Evolutionary conservation across 179 eudicot genomes (phyloP).

Genomic region (Camellia oleifera): DNA sequence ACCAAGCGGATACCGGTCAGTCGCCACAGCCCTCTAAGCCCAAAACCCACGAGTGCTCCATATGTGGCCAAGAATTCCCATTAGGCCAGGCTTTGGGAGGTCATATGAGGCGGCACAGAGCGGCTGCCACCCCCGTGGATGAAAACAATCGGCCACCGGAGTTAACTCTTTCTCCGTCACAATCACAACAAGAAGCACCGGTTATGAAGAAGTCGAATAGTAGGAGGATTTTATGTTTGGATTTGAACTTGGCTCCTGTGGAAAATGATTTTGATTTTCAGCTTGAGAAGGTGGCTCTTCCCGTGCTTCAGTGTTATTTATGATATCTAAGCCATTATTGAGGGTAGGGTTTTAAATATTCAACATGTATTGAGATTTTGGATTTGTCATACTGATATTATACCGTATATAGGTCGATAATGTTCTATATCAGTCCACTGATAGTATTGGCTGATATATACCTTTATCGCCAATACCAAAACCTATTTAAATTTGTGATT

Average conservation of each 20-base stretch:
- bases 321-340: slow-evolving; percentile 3
- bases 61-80: slow-evolving; percentile 67
- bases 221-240: slow-evolving; percentile 41
- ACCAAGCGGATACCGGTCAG: too few species aligned
- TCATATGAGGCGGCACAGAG: slow-evolving; percentile 75
- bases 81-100: slow-evolving; percentile 85
- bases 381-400: too few species aligned
- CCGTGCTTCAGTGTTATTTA: slow-evolving; percentile 20
- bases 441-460: background rate
- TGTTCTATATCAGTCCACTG: background rate
- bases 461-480: background rate
- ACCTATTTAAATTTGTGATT: too few species aligned
- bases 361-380: too few species aligned
- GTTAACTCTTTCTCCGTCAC: background rate
- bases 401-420: too few species aligned
- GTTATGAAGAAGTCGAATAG: slow-evolving; percentile 23
- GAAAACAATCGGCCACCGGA: background rate
- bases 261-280: slow-evolving; percentile 41
- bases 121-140: slow-evolving; percentile 16
- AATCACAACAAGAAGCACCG: background rate
- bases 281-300: slow-evolving; percentile 20
- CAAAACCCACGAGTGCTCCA: slow-evolving; percentile 67
- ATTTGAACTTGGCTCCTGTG: slow-evolving; percentile 63
- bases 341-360: too few species aligned
- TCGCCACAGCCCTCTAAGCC: slow-evolving; percentile 28